Conservation (phyloP, 306 rosid genomes). For the Phaseolus lunatus region DNA sequence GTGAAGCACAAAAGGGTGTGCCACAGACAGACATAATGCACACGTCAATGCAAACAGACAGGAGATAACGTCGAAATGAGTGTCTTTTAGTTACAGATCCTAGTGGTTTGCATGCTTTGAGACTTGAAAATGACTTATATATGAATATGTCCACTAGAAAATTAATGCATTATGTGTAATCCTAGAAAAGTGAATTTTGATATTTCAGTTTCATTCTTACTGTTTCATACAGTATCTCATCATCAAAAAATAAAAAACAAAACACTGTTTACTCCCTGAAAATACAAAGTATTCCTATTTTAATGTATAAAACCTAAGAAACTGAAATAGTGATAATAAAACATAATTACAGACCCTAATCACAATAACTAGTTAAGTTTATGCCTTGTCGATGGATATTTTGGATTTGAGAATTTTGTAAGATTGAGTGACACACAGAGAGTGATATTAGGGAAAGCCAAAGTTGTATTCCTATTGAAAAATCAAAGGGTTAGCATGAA, state of each 20-base stretch:
- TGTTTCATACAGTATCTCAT: background rate
- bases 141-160: constrained; percentile 25
- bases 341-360: background rate
- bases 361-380: background rate
- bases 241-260: background rate
- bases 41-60: constrained; percentile 49
- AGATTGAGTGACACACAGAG: background rate
- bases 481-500: constrained; percentile 21
- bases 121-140: constrained; percentile 49
- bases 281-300: too few species aligned
- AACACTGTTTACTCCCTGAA: background rate
- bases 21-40: constrained; percentile 38
- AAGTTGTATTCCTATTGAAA: constrained; percentile 39
- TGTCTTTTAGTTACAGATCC: constrained; percentile 50
- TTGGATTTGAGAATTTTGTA: constrained; percentile 9
- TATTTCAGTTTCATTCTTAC: background rate
- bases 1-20: constrained; percentile 51
- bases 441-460: constrained; percentile 1
- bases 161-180: constrained; percentile 20
- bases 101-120: constrained; percentile 44
- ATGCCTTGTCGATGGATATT: background rate
- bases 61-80: constrained; percentile 44
- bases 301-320: too few species aligned
- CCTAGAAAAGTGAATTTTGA: constrained; percentile 16
- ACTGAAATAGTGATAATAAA: background rate